Conservation (phyloP, 257 asterid species). For the Leptodermis oblonga region DNA sequence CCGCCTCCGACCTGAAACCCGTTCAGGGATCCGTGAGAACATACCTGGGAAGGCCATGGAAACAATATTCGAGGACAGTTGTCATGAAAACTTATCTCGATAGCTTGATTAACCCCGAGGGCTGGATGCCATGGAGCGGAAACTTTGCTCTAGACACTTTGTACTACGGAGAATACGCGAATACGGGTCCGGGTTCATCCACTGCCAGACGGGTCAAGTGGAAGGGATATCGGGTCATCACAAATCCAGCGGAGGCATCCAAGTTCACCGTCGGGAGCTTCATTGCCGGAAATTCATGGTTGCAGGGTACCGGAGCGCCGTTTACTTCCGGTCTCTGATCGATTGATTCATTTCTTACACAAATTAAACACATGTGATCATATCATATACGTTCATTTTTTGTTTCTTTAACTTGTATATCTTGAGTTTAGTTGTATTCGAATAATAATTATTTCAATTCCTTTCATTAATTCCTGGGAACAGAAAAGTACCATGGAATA, state of each 20-base stretch:
- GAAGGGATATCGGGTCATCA: neutral
- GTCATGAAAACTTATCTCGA: conserved; percentile 61
- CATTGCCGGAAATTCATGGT: neutral
- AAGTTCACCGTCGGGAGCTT: neutral
- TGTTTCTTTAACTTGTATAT: too few species aligned
- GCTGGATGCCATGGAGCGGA: conserved; percentile 94
- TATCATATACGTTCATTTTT: too few species aligned
- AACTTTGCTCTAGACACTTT: conserved; percentile 63
- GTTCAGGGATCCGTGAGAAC: conserved; percentile 61
- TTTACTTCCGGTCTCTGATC: neutral
- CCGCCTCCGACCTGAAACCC: conserved; percentile 54
- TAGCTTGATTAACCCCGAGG: conserved; percentile 54
- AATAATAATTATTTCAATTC: too few species aligned
- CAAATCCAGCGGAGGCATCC: neutral
- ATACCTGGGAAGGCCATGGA: conserved; percentile 92
- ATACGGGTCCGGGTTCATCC: conserved; percentile 79
- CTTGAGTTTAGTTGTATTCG: too few species aligned
- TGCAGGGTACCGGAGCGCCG: neutral
- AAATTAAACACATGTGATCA: too few species aligned
- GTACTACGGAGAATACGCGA: conserved; percentile 76
- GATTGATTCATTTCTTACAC: neutral
- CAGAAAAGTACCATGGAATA: too few species aligned
- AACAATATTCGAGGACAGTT: conserved; percentile 63
- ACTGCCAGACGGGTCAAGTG: conserved; percentile 27
- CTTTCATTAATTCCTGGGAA: too few species aligned